Evolutionary conservation across 2,329 filamentous ascomycete genomes (phyloP).

Genomic region (Colletotrichum sp.): DNA sequence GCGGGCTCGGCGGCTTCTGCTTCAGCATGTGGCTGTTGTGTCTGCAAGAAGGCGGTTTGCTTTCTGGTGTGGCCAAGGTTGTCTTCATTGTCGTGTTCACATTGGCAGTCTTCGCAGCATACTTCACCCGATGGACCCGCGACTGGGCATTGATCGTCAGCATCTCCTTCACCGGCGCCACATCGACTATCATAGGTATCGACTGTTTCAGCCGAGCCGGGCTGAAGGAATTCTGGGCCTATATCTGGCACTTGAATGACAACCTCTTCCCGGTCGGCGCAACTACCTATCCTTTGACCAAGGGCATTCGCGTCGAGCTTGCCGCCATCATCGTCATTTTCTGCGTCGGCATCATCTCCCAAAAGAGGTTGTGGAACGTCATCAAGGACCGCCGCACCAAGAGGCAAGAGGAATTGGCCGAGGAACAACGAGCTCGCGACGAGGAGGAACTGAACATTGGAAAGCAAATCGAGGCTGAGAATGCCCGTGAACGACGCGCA

Average conservation of each 20-base stretch:
- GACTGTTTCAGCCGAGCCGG: conserved; percentile 92
- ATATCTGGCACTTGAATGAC: conserved; percentile 84
- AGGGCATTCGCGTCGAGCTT: conserved; percentile 84
- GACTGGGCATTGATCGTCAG: conserved; percentile 77
- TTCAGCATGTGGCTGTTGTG: conserved; percentile 90
- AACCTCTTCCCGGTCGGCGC: conserved; percentile 80
- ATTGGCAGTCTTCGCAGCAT: conserved; percentile 71
- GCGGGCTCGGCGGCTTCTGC: conserved; percentile 85
- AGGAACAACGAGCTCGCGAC: conserved; percentile 59
- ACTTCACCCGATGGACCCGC: conserved; percentile 79
- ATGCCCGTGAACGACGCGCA: conserved; percentile 63
- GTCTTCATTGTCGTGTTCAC: conserved; percentile 80
- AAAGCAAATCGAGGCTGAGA: conserved; percentile 67
- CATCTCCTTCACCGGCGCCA: conserved; percentile 84
- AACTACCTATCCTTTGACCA: conserved; percentile 82
- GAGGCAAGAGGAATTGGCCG: conserved; percentile 54
- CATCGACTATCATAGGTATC: conserved; percentile 79
- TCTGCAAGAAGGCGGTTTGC: conserved; percentile 76
- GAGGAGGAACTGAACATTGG: conserved; percentile 75
- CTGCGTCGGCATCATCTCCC: conserved; percentile 79
- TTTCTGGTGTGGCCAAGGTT: conserved; percentile 62
- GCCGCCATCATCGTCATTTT: conserved; percentile 78
- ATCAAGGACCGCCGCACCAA: conserved; percentile 67
- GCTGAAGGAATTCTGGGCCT: conserved; percentile 95
- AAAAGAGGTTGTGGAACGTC: conserved; percentile 85